Base-by-base conservation (phyloP, 768 basidiomycete species). In the Sarcodon aspratus region DNA sequence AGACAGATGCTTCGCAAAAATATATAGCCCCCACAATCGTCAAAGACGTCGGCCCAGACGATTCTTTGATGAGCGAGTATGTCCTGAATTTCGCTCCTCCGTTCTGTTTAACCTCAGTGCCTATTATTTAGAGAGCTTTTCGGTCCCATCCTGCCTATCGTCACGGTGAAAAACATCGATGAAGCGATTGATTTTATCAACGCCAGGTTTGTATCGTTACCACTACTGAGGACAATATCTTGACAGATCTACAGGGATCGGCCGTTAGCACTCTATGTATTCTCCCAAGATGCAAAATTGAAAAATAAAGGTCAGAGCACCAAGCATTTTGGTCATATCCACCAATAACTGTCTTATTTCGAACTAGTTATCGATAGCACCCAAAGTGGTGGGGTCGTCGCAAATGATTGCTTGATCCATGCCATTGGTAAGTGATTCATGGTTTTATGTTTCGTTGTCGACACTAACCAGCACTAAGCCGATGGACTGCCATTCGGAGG, bases 11-110 rank as follows among this genome's bases (percentile, higher is more conserved):
- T 52, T 67, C 63, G n/a, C 69, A 61, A 36, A 69, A 75, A 50
- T 85, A 73, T 55, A 79, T 91, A 53, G 78, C 81, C 15, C 84
- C 87, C 3, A 90, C 87, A 0, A 60, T 90, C 33, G 78, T 93
- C 11, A 74, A 64, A 35, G 73, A 82, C 51, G 79, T 90, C 3
- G 62, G 67, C 34, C 57, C 52, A 0, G 76, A 77, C 48, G 90
- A 93, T 63, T 73, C 82, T 0, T 63, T 91, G 52, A 85, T 93
- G 85, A 70, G 71, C 59, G 81, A 85, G 85, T 85, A 55, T 45
- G 81, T 69, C 5, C 5, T 27, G 1, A 21, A 13, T 27, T 13
- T 40, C 50, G n/a, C 2, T 13, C 42, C 46, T 7, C 17, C 11
- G 50, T 37, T 5, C 13, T 12, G 33, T 11, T 46, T 46, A 7